Conservation (phyloP, 768 basidiomycete genomes). For the Rhodotorula diobovata region DNA sequence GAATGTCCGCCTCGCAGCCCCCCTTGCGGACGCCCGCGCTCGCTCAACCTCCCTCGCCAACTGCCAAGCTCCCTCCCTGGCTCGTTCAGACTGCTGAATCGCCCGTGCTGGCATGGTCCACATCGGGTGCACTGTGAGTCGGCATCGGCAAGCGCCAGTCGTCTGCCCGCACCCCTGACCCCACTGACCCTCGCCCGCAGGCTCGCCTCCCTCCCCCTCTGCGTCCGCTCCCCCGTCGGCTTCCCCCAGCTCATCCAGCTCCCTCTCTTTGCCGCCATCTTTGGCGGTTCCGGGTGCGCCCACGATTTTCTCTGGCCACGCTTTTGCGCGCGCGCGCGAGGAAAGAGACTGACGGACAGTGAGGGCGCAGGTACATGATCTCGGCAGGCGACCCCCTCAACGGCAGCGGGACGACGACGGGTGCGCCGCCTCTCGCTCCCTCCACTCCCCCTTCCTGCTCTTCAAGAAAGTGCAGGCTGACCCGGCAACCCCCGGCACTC, state of each 20-base stretch:
- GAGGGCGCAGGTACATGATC: constrained; percentile 26
- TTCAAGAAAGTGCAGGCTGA: neutral
- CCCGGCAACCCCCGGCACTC: too few relatives aligned
- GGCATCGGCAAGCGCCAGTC: too few relatives aligned
- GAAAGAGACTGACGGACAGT: neutral
- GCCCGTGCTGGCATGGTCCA: constrained; percentile 15
- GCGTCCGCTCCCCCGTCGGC: constrained; percentile 50
- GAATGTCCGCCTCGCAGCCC: neutral
- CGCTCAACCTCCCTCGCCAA: neutral
- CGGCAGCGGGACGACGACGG: constrained; percentile 34
- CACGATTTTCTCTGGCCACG: too few relatives aligned
- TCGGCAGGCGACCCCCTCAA: constrained; percentile 34
- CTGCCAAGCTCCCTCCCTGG: constrained; percentile 15
- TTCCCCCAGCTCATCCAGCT: constrained; percentile 93
- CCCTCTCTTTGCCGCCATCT: constrained; percentile 69
- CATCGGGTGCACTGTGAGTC: constrained; percentile 29
- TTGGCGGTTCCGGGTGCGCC: constrained; percentile 23
- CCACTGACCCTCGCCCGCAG: neutral
- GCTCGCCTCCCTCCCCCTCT: constrained; percentile 17
- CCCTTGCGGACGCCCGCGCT: neutral
- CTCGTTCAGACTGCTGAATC: constrained; percentile 11
- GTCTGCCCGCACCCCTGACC: too few relatives aligned
- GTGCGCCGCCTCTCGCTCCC: neutral
- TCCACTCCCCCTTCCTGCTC: neutral
- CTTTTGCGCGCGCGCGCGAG: neutral